These are phyloP conservation scores for Phoma sp. DNA, from an alignment of 2,329 filamentous ascomycete genomes.

Conservation along the genomic window DNA sequence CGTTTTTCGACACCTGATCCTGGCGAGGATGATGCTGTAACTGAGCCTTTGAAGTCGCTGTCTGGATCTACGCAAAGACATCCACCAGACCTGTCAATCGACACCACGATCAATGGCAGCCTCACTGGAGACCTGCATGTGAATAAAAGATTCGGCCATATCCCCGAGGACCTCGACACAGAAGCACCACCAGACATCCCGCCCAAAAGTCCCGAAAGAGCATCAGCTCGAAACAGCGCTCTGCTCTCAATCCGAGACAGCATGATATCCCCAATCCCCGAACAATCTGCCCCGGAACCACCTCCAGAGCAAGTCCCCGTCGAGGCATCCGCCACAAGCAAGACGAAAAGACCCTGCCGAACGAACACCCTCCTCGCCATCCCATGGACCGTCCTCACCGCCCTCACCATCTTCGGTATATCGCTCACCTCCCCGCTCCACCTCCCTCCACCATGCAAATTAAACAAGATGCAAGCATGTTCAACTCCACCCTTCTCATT, in stretches of 20 bases:
- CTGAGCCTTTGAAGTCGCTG: background rate
- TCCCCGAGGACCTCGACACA: background rate
- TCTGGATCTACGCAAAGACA: background rate
- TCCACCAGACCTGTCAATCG: background rate
- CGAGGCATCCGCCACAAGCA: no score
- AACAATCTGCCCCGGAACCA: no score
- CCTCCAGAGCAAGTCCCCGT: no score
- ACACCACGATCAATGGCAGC: background rate
- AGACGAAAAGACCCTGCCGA: background rate
- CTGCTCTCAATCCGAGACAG: no score
- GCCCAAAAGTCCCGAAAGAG: background rate
- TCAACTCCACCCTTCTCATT: background rate
- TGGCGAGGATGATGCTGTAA: background rate
- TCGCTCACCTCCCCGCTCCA: background rate
- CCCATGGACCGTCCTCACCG: background rate
- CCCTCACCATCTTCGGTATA: background rate
- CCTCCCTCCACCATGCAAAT: background rate
- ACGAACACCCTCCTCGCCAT: background rate
- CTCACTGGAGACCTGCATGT: background rate
- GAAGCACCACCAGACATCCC: background rate
- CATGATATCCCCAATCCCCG: background rate
- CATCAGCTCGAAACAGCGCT: background rate
- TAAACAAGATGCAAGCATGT: background rate
- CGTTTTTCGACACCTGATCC: no score
- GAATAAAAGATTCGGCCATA: background rate